These are phyloP conservation scores for Naganishia vishniacii DNA, from an alignment of 768 basidiomycete species.

Conservation along the genomic window DNA sequence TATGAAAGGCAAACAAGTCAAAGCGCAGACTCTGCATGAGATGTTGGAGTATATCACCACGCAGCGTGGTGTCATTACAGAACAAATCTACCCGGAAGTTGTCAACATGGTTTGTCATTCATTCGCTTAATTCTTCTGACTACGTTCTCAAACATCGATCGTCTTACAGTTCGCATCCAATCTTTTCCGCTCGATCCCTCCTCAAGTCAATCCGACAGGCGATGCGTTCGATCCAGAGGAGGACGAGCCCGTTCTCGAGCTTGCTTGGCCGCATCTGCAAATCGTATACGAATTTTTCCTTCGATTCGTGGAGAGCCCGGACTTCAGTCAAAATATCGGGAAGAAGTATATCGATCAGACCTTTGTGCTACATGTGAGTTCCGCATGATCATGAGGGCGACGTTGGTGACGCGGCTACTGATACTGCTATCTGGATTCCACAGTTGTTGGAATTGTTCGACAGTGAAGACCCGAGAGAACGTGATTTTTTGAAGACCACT, in stretches of 20 bases:
- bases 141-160: too few species aligned
- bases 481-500: constrained; percentile 98
- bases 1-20: constrained; percentile 95
- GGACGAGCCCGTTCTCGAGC: constrained; percentile 96
- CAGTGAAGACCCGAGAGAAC: constrained; percentile 95
- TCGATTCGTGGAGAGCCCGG: constrained; percentile 92
- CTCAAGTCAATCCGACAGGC: constrained; percentile 94
- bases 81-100: constrained; percentile 96
- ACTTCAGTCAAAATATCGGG: constrained; percentile 96
- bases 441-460: constrained; percentile 94
- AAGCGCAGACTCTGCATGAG: constrained; percentile 93
- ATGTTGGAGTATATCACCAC: constrained; percentile 99
- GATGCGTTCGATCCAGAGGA: constrained; percentile 99
- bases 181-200: constrained; percentile 98
- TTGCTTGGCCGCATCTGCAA: constrained; percentile 98
- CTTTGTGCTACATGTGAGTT: constrained; percentile 69
- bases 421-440: neutral
- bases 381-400: neutral
- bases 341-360: constrained; percentile 95
- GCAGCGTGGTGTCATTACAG: constrained; percentile 90
- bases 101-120: constrained; percentile 79
- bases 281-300: constrained; percentile 99
- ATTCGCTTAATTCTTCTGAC: neutral
- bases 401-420: too few species aligned
- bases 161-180: constrained; percentile 97